Evolutionary conservation across 805 yeast species (phyloP), one percentile per base, ranked within the genome.

Genomic region (Metschnikowia kofuensis): DNA sequence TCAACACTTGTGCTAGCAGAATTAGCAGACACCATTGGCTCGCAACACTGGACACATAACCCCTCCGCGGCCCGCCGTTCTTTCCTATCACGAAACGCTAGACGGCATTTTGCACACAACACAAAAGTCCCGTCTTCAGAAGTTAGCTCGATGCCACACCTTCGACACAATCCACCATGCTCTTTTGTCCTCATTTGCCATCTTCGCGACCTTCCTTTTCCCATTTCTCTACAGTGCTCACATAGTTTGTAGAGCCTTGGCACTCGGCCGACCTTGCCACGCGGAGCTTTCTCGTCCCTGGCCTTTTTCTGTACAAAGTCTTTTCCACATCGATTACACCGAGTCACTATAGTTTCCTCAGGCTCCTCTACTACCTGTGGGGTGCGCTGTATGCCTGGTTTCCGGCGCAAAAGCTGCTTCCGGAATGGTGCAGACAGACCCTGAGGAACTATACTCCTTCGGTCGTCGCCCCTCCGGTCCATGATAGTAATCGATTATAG

Each of bases 181-280:
- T 45, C 40, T 15, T 30, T 40, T 13, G 48, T 45, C 26, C 27
- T 35, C 48, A 40, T 45, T 30, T 45, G 48, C 48, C 48, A 45
- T 16, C 48, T 31, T 7, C 48, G 48, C 40, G 44, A 40, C 12
- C 48, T 12, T 10, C 48, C 48, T 40, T 45, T 45, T 10, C 37
- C 48, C 48, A 40, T 45, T 45, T 45, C 48, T 30, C 48, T 35
- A 29, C 48, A 45, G 11, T 45, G 48, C 16, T 45, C 48, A 35
- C 48, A 45, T 15, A 45, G 31, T 15, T 45, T 45, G 14, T 21
- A 45, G 8, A 45, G 44, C 26, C 48, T 14, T 11, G 48, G 39
- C 31, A 45, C 44, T 13, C 44, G 15, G 29, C 48, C 48, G 11
- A 40, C 40, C 10, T 37, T 26, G 6, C 48, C 48, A 5, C 48